phyloP scores from a whole-genome alignment of 176 grass and related monocot genomes.

The Panicum miliaceum region DNA sequence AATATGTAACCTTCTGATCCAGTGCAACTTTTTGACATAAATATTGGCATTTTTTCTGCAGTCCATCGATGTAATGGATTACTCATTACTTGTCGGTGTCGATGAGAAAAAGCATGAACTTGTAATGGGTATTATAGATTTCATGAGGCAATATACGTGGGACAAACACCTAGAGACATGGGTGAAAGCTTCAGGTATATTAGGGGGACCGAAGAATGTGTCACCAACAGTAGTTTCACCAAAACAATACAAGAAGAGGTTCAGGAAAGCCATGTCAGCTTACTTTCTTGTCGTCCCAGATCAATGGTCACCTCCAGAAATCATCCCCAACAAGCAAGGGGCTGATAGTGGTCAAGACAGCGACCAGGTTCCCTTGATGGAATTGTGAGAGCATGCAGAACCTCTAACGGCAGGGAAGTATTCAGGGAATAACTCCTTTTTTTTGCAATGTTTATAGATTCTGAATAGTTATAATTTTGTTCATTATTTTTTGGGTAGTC shows the following conservation, averaged over 20 bases:
- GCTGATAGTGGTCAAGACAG: constrained; percentile 57
- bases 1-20: background rate
- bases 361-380: constrained; percentile 30
- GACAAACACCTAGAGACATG: constrained; percentile 98
- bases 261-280: constrained; percentile 93
- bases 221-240: constrained; percentile 95
- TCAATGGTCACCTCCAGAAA: constrained; percentile 70
- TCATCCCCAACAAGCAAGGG: constrained; percentile 50
- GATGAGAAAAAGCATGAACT: constrained; percentile 88
- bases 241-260: constrained; percentile 94
- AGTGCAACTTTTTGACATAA: constrained; percentile 29
- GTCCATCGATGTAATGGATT: constrained; percentile 98
- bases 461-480: constrained; percentile 33
- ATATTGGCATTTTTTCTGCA: constrained; percentile 55
- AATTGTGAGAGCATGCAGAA: constrained; percentile 36
- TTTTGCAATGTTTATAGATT: constrained; percentile 33
- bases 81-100: constrained; percentile 91
- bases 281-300: constrained; percentile 98
- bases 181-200: constrained; percentile 96
- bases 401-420: constrained; percentile 30
- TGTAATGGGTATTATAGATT: constrained; percentile 94
- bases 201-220: constrained; percentile 92
- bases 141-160: constrained; percentile 98
- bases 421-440: constrained; percentile 19
- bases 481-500: constrained; percentile 26